Base-by-base conservation (phyloP, 768 basidiomycete genomes). In the Sarcomyxa edulis region DNA sequence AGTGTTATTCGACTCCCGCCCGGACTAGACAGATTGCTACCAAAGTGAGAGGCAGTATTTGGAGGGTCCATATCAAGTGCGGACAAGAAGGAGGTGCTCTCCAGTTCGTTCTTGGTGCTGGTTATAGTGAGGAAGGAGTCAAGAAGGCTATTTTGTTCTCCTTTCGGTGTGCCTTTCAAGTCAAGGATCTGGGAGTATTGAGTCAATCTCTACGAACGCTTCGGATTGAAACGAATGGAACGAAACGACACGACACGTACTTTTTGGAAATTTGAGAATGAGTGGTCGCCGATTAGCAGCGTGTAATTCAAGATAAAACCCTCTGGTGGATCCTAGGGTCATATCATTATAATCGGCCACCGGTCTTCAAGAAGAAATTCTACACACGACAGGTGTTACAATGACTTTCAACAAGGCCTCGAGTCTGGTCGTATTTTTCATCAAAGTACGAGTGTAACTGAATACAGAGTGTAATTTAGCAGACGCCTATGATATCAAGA, bases 201-300 rank as follows among this genome's bases (percentile, higher is more conserved):
- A 28, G 32, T 21, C 2, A 26, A 28, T 14, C 20, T 18, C 32
- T 30, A 18, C 33, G 32, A 8, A 37, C 24, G n/a, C 11, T 18
- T 37, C 24, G n/a, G n/a, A n/a, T n/a, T n/a, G n/a, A n/a, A n/a
- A n/a, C n/a, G n/a, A n/a, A n/a, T n/a, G n/a, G n/a, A n/a, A n/a
- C n/a, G n/a, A n/a, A n/a, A 20, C 14, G 12, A 36, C 20, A 11
- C 10, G 9, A 15, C 19, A 32, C n/a, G 22, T 61, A 85, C 92
- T 79, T 99, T 99, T 68, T 98, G 96, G 68, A 99, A 99, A 61
- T 98, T 98, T 21, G 84, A 85, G 60, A 94, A 94, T 2, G 93
- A 94, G 5, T 86, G 83, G 60, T 97, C 95, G 16, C 90, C 90
- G 45, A 99, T 88, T 40, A 97, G 72, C 18, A 97, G 72, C 6